Base-by-base conservation (phyloP, 495 filamentous ascomycete species). In the Parmelia sp. region DNA sequence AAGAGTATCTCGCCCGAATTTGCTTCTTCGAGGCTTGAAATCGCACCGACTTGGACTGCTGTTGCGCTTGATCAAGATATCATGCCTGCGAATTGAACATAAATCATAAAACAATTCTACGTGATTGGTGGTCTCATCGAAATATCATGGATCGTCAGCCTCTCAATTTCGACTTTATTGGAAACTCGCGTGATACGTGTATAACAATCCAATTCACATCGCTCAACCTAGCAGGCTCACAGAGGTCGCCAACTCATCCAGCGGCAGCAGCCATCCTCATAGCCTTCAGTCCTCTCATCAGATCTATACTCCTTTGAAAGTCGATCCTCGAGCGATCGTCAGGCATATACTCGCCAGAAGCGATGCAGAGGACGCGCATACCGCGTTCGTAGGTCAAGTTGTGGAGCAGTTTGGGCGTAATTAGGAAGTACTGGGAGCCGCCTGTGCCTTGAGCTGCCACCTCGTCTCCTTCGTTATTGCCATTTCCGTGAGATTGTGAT, bases 291-390 rank as follows among this genome's bases (percentile, higher is more conserved):
- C 71, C 65, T 44, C 57, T 64, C 65, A 56, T 63, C 45, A 66
- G 33, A 40, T 71, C 67, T 59, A 73, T 65, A 64, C 68, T 68
- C 6, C 47, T 57, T 47, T 63, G 60, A 44, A 73, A 73, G 64
- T 73, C 70, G 4, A 73, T 62, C 60, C 66, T 64, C 0, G 57
- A 58, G 59, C 61, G 53, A 36, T 85, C 77, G 25, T 77, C 70
- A 0, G 91, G 89, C 86, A 98, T 91, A 70, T 91, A 84, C 76
- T 97, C 91, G 33, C 94, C 94, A 73, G 88, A 91, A 58, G 90
- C 90, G 73, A 98, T 97, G 68, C 90, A 96, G 63, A 96, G 86
- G 44, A 99, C 88, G 69, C 84, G 88, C 92, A 99, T 97, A 29
- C 90, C 84, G 45, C 82, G 82, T 73, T 93, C 90, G 75, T 96